Base-by-base conservation (phyloP, 2,329 filamentous ascomycete genomes). In the Orbilia javanica region DNA sequence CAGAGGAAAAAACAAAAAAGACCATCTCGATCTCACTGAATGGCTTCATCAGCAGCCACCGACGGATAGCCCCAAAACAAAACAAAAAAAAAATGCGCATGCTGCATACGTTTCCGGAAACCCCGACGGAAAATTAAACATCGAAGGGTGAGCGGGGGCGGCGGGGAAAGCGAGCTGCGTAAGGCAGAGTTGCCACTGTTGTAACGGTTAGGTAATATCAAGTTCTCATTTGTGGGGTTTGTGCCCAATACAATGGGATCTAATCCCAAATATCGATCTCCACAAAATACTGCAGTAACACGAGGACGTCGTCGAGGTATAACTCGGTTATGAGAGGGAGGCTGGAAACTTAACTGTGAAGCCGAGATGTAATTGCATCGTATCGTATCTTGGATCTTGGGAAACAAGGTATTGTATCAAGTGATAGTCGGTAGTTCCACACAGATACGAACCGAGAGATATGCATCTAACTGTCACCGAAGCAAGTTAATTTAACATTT, bases 131-230 rank as follows among this genome's bases (percentile, higher is more conserved):
- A 42, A 60, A 36, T n/a, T 36, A 57, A 57, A 36, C 13, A 34
- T 20, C 1, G 34, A 22, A 27, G 10, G 27, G 27, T n/a, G n/a
- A n/a, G n/a, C n/a, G n/a, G n/a, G n/a, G n/a, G n/a, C n/a, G n/a
- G n/a, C n/a, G n/a, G n/a, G n/a, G n/a, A n/a, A n/a, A n/a, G n/a
- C n/a, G n/a, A n/a, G n/a, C 50, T 18, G n/a, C 8, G 4, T 22
- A 18, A 39, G 36, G 36, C 11, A 20, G 15, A n/a, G 7, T 60
- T 13, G 55, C 55, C 55, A 60, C 55, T 18, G 52, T 57, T 57
- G 52, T 57, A 57, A 57, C 27, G 29, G 52, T 60, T 60, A 60
- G 55, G 34, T 60, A 60, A 60, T 60, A 8, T 60, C n/a, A 42
- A 42, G 18, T 1, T 27, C 20, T 60, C 20, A 42, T 42, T n/a